phyloP scores from a whole-genome alignment of 352 stramenopile species.

The Pythium dissotocum region DNA sequence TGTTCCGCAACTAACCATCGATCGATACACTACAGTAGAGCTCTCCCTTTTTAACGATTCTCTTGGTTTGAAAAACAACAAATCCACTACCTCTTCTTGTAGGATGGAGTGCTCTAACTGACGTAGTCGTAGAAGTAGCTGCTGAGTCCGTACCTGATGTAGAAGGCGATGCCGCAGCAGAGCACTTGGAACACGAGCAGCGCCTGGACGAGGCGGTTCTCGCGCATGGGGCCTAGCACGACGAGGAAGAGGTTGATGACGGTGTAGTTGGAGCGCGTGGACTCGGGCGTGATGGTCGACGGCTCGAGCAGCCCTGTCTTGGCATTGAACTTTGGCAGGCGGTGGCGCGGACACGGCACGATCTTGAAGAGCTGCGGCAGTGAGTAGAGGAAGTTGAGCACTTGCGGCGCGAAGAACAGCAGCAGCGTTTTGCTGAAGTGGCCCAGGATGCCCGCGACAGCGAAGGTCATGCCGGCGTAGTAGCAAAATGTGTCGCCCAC shows the following conservation, averaged over 20 bases:
- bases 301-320: conserved; percentile 91
- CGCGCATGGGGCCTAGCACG: conserved; percentile 80
- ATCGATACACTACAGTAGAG: conserved; percentile 6
- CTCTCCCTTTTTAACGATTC: neutral
- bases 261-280: conserved; percentile 84
- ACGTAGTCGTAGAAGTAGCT: conserved; percentile 87
- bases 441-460: conserved; percentile 93
- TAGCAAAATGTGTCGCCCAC: conserved; percentile 99
- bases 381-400: conserved; percentile 99
- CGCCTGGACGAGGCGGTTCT: conserved; percentile 65
- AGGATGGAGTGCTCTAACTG: neutral
- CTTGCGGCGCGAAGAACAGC: conserved; percentile 98
- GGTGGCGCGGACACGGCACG: conserved; percentile 96
- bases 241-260: conserved; percentile 89
- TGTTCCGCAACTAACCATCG: conserved; percentile 51
- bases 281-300: conserved; percentile 90
- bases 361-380: conserved; percentile 98
- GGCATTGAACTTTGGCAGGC: conserved; percentile 94
- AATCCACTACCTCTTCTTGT: too few species aligned
- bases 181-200: conserved; percentile 78
- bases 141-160: conserved; percentile 82
- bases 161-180: conserved; percentile 77
- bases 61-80: too few species aligned
- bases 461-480: conserved; percentile 99
- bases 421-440: conserved; percentile 99